A percentile compares a stretch with the other conserved stretches of the same genome.
These are phyloP conservation scores for Hyaloscypha hepaticicola DNA, from an alignment of 495 filamentous ascomycete genomes.

Conservation along the genomic window DNA sequence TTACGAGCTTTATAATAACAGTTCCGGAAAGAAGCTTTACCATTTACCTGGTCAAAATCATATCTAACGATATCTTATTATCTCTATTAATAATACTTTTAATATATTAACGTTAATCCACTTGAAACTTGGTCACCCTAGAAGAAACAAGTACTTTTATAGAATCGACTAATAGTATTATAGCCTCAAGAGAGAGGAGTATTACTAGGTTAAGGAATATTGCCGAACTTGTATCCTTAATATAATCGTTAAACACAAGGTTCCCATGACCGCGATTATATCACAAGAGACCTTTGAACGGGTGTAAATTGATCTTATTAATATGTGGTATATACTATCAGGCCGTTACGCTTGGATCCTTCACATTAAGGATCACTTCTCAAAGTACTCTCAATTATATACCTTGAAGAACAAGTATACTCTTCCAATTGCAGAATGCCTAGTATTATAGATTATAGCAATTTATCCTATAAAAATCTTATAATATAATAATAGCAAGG, in stretches of 20 bases:
- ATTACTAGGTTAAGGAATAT: background rate
- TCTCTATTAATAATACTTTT: background rate
- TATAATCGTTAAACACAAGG: background rate
- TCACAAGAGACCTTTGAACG: background rate
- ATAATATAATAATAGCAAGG: constrained; percentile 23
- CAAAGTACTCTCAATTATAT: constrained; percentile 15
- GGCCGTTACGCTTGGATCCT: background rate
- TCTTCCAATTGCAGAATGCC: background rate
- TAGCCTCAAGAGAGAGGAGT: background rate
- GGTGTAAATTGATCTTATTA: background rate
- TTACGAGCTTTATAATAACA: background rate
- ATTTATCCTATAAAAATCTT: constrained; percentile 18
- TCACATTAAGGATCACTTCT: constrained; percentile 21
- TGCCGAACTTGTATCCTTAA: background rate
- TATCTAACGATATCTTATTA: background rate
- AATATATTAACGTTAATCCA: background rate
- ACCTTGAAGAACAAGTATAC: constrained; percentile 5
- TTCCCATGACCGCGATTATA: background rate
- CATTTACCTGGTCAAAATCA: background rate
- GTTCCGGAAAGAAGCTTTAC: background rate
- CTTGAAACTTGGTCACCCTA: background rate
- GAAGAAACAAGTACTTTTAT: background rate
- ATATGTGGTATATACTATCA: background rate
- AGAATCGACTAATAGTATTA: background rate
- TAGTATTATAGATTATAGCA: constrained; percentile 2